Conservation (phyloP, 306 rosid species). For the Rosa chinensis region DNA sequence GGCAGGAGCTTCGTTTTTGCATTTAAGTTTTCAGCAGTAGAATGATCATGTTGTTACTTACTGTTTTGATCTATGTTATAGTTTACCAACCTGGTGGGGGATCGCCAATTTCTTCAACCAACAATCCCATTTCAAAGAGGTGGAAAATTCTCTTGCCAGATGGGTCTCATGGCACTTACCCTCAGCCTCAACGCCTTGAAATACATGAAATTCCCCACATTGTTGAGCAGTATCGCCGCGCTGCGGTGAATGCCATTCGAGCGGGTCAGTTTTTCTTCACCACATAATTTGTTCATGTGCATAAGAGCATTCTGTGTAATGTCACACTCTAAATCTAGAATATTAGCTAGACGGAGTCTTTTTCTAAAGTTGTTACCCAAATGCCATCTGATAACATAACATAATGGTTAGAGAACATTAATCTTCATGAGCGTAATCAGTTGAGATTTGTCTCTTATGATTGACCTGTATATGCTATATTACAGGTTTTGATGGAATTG, state of each 20-base stretch:
- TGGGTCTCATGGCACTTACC: constrained; percentile 76
- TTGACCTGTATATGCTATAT: neutral
- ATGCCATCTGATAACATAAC: neutral
- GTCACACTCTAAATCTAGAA: neutral
- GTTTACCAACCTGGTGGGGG: constrained; percentile 84
- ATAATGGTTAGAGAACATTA: neutral
- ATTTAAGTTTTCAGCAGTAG: neutral
- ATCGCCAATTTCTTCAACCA: constrained; percentile 76
- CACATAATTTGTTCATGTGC: neutral
- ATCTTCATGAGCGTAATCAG: neutral
- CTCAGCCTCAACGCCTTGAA: constrained; percentile 54
- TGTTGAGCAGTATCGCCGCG: constrained; percentile 69
- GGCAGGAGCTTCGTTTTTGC: neutral
- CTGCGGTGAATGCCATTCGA: constrained; percentile 60
- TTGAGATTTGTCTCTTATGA: neutral
- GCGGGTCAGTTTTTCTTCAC: constrained; percentile 49
- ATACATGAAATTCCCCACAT: constrained; percentile 52
- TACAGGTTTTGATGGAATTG: constrained; percentile 90
- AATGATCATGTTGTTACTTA: neutral
- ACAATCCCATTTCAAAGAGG: constrained; percentile 56
- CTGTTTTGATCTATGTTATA: constrained; percentile 26
- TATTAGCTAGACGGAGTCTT: neutral
- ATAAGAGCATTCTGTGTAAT: neutral
- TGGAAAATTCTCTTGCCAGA: constrained; percentile 84
- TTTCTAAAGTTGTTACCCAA: neutral